These are phyloP conservation scores for Amoeboaphelidium protococcarum DNA, from an alignment of 371 early-diverging fungal species.

Conservation along the genomic window DNA sequence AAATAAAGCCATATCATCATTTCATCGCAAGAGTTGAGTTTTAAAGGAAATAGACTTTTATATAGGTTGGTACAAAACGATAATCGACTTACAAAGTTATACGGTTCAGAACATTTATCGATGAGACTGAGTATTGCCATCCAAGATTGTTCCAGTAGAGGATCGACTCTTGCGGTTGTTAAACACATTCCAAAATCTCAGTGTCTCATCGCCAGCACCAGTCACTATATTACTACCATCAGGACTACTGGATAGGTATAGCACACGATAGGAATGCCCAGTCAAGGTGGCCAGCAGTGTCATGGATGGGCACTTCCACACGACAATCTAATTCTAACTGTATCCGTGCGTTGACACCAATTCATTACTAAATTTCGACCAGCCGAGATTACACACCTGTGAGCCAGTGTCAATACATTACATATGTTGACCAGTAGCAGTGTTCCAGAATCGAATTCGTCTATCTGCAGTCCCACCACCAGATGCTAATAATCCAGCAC, in stretches of 20 bases:
- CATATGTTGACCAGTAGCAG: conserved; percentile 28
- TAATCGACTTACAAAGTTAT: too few relatives aligned
- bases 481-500: conserved; percentile 56
- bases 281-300: conserved; percentile 43
- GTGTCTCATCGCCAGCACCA: conserved; percentile 73
- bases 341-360: conserved; percentile 80
- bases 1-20: too few relatives aligned
- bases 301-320: conserved; percentile 72
- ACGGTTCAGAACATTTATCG: too few relatives aligned
- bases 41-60: too few relatives aligned
- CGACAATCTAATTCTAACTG: conserved; percentile 51
- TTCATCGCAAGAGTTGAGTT: too few relatives aligned
- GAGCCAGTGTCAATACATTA: conserved; percentile 50
- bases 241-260: conserved; percentile 69
- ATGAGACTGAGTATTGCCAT: too few relatives aligned
- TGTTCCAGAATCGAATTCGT: conserved; percentile 87
- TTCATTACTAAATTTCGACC: conserved; percentile 78
- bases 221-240: conserved; percentile 80
- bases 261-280: conserved; percentile 68
- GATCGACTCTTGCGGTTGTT: too few relatives aligned
- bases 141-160: too few relatives aligned
- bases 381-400: conserved; percentile 80
- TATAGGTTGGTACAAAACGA: too few relatives aligned
- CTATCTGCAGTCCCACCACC: conserved; percentile 90
- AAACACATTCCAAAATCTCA: conserved; percentile 90